Evolutionary conservation across 2,329 filamentous ascomycete species (phyloP), one percentile per base, ranked within the genome.

Genomic region (Sporothrix curviconia): DNA sequence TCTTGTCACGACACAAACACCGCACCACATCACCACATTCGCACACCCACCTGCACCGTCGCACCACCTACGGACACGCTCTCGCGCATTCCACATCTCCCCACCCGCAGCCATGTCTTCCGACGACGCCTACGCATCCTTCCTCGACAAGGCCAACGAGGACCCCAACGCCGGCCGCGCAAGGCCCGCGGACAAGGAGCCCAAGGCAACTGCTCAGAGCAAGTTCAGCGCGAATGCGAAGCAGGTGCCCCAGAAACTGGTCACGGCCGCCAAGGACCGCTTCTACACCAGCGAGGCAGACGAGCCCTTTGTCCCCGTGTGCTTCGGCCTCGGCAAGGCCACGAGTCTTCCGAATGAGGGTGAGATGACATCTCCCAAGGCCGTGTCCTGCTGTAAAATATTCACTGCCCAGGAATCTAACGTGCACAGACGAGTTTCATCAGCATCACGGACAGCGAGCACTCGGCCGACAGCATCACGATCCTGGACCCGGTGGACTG

Each of bases 121-220:
- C 55, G 90, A 96, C 77, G 84, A 88, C 60, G 87, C 88, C 61
- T 96, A 96, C 76, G 82, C 85, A 72, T 78, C 86, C 59, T 96
- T 96, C 69, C 78, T 96, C 58, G 81, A 94, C 69, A 94, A 94
- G 76, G 90, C 90, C 55, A 95, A 95, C 74, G 76, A 84, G 66
- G 86, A 91, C 68, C 85, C 87, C 17, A 85, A 83, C 69, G 80
- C 83, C 59, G 84, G 85, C 62, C 67, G 70, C 39, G 69, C 69
- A 7, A 43, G 4, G n/a, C 19, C 25, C n/a, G n/a, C n/a, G n/a
- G n/a, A n/a, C n/a, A n/a, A n/a, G n/a, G n/a, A n/a, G n/a, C n/a
- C n/a, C n/a, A n/a, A n/a, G n/a, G n/a, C n/a, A n/a, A n/a, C n/a
- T n/a, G n/a, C n/a, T n/a, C n/a, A n/a, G n/a, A n/a, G 28, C 6